A percentile compares a stretch with the other conserved stretches of the same genome.
phyloP scores from a whole-genome alignment of 1,284 basidiomycete genomes.

The Marasmius fiardii region DNA sequence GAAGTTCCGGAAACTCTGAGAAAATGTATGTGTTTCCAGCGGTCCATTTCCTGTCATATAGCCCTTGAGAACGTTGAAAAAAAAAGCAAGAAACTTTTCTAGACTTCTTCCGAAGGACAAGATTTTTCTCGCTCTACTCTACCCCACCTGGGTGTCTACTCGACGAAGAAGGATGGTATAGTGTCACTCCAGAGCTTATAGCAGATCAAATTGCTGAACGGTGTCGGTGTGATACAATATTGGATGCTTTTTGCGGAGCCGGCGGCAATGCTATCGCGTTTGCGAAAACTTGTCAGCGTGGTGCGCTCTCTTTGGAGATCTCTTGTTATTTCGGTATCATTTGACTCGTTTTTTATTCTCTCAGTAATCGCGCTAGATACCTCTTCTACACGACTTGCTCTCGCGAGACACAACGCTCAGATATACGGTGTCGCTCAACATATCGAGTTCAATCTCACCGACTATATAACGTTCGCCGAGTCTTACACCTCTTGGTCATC shows the following conservation, averaged over 20 bases:
- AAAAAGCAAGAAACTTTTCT: conserved; percentile 5
- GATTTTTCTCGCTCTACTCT: conserved; percentile 81
- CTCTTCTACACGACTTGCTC: conserved; percentile 76
- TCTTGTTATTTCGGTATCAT: background rate
- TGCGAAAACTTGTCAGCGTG: conserved; percentile 89
- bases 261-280: conserved; percentile 98
- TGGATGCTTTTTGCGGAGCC: conserved; percentile 97
- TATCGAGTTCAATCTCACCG: conserved; percentile 91
- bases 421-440: conserved; percentile 93
- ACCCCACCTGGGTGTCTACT: conserved; percentile 65
- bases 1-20: background rate
- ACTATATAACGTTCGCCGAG: conserved; percentile 80
- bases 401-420: conserved; percentile 89
- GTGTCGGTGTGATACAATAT: conserved; percentile 79
- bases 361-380: conserved; percentile 91
- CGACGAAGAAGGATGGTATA: conserved; percentile 95
- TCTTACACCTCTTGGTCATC: conserved; percentile 43
- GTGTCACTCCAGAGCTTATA: conserved; percentile 91
- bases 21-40: background rate
- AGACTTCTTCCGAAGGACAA: conserved; percentile 86
- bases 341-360: background rate
- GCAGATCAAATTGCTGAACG: conserved; percentile 91
- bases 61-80: background rate
- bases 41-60: background rate
- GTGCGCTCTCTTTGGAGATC: conserved; percentile 38